phyloP scores from a whole-genome alignment of 106 monocot species.

The Platanthera zijinensis region DNA sequence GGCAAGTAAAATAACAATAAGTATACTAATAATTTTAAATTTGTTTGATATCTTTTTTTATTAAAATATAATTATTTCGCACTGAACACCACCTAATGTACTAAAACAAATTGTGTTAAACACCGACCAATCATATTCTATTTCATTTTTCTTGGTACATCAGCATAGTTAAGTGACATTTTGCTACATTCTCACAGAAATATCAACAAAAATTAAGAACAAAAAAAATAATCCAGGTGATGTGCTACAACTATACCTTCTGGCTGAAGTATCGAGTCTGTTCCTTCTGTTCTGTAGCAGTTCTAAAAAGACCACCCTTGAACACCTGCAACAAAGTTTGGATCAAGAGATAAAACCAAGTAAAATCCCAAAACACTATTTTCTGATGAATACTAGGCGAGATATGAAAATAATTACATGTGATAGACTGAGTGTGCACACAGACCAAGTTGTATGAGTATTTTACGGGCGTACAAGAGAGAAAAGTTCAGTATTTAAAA shows the following conservation, averaged over 20 bases:
- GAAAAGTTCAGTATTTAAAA: neutral
- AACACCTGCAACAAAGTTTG: conserved; percentile 54
- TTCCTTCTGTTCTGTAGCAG: conserved; percentile 92
- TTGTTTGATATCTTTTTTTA: neutral
- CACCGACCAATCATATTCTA: neutral
- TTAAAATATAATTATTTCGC: conserved; percentile 1
- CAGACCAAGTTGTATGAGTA: neutral
- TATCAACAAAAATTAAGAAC: neutral
- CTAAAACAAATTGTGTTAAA: neutral
- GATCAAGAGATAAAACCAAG: conserved; percentile 2
- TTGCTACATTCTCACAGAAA: neutral
- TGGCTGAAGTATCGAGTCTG: conserved; percentile 93
- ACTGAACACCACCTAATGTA: neutral
- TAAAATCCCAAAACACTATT: neutral
- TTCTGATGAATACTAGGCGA: neutral
- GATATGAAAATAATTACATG: neutral
- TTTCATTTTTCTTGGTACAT: neutral
- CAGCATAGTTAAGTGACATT: neutral
- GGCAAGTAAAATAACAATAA: neutral
- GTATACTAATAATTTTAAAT: neutral
- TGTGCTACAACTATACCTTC: conserved; percentile 31
- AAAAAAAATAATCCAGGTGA: neutral
- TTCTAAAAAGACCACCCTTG: conserved; percentile 88
- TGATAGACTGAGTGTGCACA: neutral
- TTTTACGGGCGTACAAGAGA: neutral